A percentile compares a stretch with the other conserved stretches of the same genome.
Conservation (phyloP, 1,284 basidiomycete genomes). For the Malassezia obtusa region DNA sequence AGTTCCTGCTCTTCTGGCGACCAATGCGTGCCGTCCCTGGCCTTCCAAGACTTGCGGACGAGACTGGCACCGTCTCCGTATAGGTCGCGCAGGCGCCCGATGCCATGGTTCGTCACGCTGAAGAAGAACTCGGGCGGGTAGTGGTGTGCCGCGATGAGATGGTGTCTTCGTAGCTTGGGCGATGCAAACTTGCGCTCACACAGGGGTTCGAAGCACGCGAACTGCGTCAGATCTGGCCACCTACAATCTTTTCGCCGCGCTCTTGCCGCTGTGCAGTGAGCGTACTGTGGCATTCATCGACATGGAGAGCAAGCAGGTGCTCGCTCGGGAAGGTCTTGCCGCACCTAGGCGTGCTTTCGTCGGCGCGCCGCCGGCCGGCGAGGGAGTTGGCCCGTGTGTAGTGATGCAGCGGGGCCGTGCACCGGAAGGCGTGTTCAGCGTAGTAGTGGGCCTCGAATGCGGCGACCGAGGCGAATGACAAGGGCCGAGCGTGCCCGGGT, state of each 20-base stretch:
- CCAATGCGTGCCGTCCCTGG: neutral
- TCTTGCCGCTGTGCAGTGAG: slow-evolving; percentile 63
- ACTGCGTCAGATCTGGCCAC: slow-evolving; percentile 56
- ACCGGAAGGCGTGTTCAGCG: slow-evolving; percentile 71
- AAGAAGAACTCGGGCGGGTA: slow-evolving; percentile 60
- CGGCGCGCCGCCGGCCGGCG: slow-evolving; percentile 31
- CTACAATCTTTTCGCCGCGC: slow-evolving; percentile 74
- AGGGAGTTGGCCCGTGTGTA: neutral
- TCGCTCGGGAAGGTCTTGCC: slow-evolving; percentile 75
- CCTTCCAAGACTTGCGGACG: slow-evolving; percentile 6
- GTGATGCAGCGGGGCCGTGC: slow-evolving; percentile 50
- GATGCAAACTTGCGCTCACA: slow-evolving; percentile 61
- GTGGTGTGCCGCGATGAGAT: slow-evolving; percentile 68
- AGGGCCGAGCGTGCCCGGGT: slow-evolving; percentile 55
- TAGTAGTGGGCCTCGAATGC: slow-evolving; percentile 72
- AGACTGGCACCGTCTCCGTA: slow-evolving; percentile 17
- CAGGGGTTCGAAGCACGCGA: slow-evolving; percentile 62
- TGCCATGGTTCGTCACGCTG: slow-evolving; percentile 14
- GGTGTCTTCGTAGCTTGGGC: slow-evolving; percentile 67
- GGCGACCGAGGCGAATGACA: slow-evolving; percentile 56
- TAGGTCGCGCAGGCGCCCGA: slow-evolving; percentile 10
- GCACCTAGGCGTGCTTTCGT: slow-evolving; percentile 51
- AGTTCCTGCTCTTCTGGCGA: too few species aligned
- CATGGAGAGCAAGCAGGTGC: slow-evolving; percentile 67
- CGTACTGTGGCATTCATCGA: slow-evolving; percentile 77